Evolutionary conservation across 2,329 filamentous ascomycete genomes (phyloP).

Genomic region (Hirsutella rhossiliensis): DNA sequence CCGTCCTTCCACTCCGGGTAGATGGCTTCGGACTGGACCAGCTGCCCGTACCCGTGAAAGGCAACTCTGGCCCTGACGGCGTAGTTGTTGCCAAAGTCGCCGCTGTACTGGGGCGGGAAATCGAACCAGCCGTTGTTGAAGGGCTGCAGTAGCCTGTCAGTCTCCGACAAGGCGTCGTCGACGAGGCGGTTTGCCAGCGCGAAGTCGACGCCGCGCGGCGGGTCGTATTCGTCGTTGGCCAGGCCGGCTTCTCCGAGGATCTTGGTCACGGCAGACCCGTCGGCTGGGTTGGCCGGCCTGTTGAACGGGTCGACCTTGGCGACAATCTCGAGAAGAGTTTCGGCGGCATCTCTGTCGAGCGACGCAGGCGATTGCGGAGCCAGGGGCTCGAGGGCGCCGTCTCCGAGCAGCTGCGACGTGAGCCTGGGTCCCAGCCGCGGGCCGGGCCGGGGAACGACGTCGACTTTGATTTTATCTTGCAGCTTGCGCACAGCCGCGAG

Average conservation of each 20-base stretch:
- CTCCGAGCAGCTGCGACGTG: neutral
- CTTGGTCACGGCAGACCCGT: neutral
- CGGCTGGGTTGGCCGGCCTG: neutral
- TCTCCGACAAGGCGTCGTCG: neutral
- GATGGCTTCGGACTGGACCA: neutral
- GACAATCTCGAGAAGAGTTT: neutral
- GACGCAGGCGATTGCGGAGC: neutral
- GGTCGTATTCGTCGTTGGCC: neutral
- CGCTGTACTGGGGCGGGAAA: neutral
- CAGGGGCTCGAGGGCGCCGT: neutral
- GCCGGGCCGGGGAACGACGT: neutral
- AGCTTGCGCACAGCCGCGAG: neutral
- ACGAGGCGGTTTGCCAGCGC: neutral
- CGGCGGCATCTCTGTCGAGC: neutral
- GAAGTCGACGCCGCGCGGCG: neutral
- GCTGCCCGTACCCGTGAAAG: neutral
- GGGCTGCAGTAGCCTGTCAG: neutral
- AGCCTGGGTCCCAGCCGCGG: neutral
- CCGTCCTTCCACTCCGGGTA: neutral
- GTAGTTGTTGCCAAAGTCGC: neutral
- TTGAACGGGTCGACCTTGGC: slow-evolving; percentile 1
- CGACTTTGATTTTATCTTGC: neutral
- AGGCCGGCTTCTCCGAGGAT: neutral
- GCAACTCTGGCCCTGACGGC: neutral
- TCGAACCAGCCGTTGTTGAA: neutral